Percentiles rank a stretch among this genome's conserved stretches.
Evolutionary conservation across 352 stramenopile genomes (phyloP).

Genomic region (Globisporangium mamillatum): DNA sequence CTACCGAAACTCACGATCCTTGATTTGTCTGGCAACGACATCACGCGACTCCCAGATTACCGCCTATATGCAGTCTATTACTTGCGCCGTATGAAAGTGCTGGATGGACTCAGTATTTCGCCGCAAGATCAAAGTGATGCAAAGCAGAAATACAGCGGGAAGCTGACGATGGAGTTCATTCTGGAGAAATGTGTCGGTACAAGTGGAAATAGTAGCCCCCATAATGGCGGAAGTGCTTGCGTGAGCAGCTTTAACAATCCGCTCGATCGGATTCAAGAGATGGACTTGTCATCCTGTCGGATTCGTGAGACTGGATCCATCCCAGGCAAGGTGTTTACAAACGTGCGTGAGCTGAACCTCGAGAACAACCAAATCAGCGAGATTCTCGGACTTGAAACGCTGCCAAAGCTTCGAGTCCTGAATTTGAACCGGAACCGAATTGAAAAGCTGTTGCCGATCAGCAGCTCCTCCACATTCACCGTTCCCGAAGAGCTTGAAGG

Average conservation of each 20-base stretch:
- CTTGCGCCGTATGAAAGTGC: conserved; percentile 75
- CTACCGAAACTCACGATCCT: conserved; percentile 86
- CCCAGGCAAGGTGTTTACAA: conserved; percentile 54
- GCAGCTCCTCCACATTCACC: conserved; percentile 18
- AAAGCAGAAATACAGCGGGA: conserved; percentile 87
- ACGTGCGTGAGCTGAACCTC: conserved; percentile 71
- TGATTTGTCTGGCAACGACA: conserved; percentile 80
- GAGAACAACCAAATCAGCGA: conserved; percentile 86
- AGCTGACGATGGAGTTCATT: conserved; percentile 82
- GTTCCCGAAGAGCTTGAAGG: conserved; percentile 31
- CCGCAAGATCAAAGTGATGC: conserved; percentile 79
- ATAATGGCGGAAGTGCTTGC: not conserved
- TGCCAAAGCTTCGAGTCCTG: conserved; percentile 59
- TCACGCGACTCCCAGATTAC: conserved; percentile 61
- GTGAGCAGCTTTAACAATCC: conserved; percentile 8
- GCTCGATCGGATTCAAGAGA: conserved; percentile 64
- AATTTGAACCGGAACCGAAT: conserved; percentile 82
- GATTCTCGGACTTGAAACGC: conserved; percentile 56
- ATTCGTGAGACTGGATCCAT: conserved; percentile 68
- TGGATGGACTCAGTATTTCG: conserved; percentile 74
- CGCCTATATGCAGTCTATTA: conserved; percentile 81
- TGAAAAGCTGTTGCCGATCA: conserved; percentile 38
- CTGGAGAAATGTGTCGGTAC: conserved; percentile 60
- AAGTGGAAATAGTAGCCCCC: conserved; percentile 13
- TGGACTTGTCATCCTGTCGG: conserved; percentile 73